Evolutionary conservation across 169 alveolate genomes (phyloP).

Genomic region (Plasmodium gallinaceum): DNA sequence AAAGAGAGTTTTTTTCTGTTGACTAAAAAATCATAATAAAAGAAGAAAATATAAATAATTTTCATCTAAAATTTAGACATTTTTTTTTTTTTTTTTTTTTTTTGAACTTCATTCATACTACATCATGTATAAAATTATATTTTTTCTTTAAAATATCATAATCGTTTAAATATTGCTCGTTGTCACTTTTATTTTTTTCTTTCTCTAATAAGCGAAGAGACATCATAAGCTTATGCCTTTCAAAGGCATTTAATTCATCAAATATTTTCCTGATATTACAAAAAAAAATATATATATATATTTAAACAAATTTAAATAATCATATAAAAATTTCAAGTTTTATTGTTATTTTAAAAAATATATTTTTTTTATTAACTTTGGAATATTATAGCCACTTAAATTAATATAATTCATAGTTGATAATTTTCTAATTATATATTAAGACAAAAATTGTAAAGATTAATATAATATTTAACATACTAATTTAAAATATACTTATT

Average conservation of each 20-base stretch:
- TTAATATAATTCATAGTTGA: constrained; percentile 22
- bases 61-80: neutral
- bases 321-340: neutral
- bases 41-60: neutral
- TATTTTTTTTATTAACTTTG: constrained; percentile 15
- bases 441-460: neutral
- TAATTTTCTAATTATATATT: neutral
- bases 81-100: neutral
- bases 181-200: constrained; percentile 19
- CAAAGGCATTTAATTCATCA: constrained; percentile 36
- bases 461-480: too few relatives aligned
- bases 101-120: constrained; percentile 5
- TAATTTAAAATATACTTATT: too few relatives aligned
- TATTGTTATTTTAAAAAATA: neutral
- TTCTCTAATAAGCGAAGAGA: constrained; percentile 33
- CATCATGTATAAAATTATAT: constrained; percentile 57
- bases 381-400: constrained; percentile 45
- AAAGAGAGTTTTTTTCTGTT: constrained; percentile 53
- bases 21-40: constrained; percentile 19
- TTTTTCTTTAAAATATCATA: constrained; percentile 45
- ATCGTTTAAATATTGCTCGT: constrained; percentile 25
- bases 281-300: neutral
- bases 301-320: neutral
- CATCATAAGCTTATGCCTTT: constrained; percentile 66
- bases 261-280: constrained; percentile 16